Percentiles rank a stretch among this genome's conserved stretches.
Conservation (phyloP, 1,284 basidiomycete species). For the Inonotus obliquus region DNA sequence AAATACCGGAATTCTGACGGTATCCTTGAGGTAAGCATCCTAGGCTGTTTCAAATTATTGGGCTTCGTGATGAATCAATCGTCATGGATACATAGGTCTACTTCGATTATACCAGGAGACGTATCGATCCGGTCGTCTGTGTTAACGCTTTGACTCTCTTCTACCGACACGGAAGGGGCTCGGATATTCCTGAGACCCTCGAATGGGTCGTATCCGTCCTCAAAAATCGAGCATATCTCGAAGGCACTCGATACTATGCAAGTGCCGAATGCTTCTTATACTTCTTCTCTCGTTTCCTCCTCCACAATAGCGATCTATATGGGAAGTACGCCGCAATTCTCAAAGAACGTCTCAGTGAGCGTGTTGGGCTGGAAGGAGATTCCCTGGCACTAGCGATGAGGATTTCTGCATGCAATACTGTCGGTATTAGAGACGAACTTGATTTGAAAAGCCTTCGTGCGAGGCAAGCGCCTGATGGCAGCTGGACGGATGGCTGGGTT, state of each 20-base stretch:
- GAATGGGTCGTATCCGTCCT: constrained; percentile 49
- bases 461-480: constrained; percentile 17
- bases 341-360: constrained; percentile 8
- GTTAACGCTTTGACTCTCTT: constrained; percentile 48
- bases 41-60: neutral
- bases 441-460: constrained; percentile 14
- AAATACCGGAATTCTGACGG: neutral
- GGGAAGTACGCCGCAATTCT: constrained; percentile 1
- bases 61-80: neutral
- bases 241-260: constrained; percentile 54
- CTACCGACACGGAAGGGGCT: constrained; percentile 43
- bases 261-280: constrained; percentile 50
- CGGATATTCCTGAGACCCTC: constrained; percentile 42
- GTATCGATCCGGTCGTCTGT: constrained; percentile 43
- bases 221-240: constrained; percentile 46
- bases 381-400: constrained; percentile 17
- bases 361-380: constrained; percentile 13
- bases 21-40: neutral
- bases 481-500: constrained; percentile 18
- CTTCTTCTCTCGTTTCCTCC: constrained; percentile 46
- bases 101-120: constrained; percentile 16
- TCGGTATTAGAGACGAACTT: constrained; percentile 1
- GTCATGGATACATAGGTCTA: constrained; percentile 3
- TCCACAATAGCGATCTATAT: neutral
- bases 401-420: constrained; percentile 6